Base-by-base conservation (phyloP, 2,329 filamentous ascomycete species). In the Cylindrodendrum hubeiense region DNA sequence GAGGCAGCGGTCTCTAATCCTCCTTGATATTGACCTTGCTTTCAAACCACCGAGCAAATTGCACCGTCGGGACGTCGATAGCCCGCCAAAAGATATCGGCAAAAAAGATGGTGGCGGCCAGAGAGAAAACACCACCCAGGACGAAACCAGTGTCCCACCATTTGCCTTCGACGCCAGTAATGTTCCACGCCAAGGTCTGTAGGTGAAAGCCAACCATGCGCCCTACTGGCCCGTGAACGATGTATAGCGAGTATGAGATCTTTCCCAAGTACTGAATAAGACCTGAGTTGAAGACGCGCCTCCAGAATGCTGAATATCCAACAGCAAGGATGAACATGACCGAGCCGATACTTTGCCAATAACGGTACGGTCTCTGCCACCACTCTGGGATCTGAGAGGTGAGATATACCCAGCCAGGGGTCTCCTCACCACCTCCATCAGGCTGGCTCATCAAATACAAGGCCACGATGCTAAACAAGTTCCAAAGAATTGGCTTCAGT, bases 201-300 rank as follows among this genome's bases (percentile, higher is more conserved):
- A 83, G 81, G 28, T 82, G 79, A 70, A 87, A 89, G 9, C 87
- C 87, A 19, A 85, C 69, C 3, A 83, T 82, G 70, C 88, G 86
- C 71, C 86, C 81, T 3, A 85, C 81, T 4, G 86, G 85, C 1
- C 87, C 86, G 73, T 90, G 88, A 78, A 89, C 85, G 15, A 90
- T 81, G 74, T 90, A 90, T 22, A 90, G 73, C 54, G 86, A 84
- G 73, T 87, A 90, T 56, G 86, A 89, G 68, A 90, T 85, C 72
- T 84, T 84, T 61, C 88, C 88, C 4, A 90, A 78, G 75, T 90
- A 90, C 71, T 89, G 87, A 4, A 87, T 79, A 19, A 81, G 71
- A 2, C 77, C 72, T 2, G 79, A 78, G 70, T 84, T 84, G 76
- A 89, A 88, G 60, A 88, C 78, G 17, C 78, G 75, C 71, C 85